Conservation (phyloP, 177 flowering plant species). For the Vitis hybrid region DNA sequence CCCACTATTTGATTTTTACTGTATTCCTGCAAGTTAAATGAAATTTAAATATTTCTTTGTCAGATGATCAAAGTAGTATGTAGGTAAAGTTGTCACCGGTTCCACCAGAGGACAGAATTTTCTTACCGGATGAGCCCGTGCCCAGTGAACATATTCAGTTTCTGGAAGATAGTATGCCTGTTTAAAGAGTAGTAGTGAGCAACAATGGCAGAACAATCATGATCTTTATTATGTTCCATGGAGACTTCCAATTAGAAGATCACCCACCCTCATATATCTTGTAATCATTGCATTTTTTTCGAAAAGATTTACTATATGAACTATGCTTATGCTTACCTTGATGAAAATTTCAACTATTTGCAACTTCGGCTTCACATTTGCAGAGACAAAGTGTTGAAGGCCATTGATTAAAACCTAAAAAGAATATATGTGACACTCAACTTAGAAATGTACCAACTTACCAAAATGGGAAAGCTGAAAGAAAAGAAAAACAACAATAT, state of each 20-base stretch:
- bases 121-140: conserved; percentile 84
- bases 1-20: conserved; percentile 79
- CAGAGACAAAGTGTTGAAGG: conserved; percentile 71
- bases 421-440: neutral
- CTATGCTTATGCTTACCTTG: conserved; percentile 48
- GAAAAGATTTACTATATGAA: too few species aligned
- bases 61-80: neutral
- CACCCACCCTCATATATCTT: too few species aligned
- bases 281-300: too few species aligned
- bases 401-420: conserved; percentile 93
- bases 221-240: neutral
- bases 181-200: conserved; percentile 10
- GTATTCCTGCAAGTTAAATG: conserved; percentile 57
- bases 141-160: conserved; percentile 95
- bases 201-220: neutral
- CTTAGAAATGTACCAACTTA: neutral
- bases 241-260: neutral
- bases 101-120: neutral
- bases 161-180: conserved; percentile 99
- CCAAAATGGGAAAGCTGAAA: neutral
- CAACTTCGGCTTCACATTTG: conserved; percentile 73
- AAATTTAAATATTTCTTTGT: neutral
- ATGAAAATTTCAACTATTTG: conserved; percentile 85
- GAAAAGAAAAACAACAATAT: neutral
- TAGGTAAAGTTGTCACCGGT: neutral